phyloP scores from a whole-genome alignment of 108 stramenopile genomes.

The Seminavis robusta region DNA sequence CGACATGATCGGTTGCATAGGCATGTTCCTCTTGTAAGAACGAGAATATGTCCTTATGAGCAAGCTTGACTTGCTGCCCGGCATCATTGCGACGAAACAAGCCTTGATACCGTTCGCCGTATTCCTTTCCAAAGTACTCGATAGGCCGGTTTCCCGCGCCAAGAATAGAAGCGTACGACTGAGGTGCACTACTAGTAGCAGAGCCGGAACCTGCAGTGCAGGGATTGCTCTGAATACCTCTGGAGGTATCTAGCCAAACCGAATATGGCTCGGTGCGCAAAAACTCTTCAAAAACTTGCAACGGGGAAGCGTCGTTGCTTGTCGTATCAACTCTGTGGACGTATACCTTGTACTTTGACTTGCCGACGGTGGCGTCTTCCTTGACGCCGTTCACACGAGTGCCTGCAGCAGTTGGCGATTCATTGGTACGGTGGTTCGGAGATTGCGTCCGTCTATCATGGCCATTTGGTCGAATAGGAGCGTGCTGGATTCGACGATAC shows the following conservation, averaged over 20 bases:
- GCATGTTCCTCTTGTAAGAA: slow-evolving; percentile 2
- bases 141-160: neutral
- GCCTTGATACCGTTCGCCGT: neutral
- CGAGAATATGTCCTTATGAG: slow-evolving; percentile 13
- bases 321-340: no score
- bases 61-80: neutral
- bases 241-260: slow-evolving; percentile 2
- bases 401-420: no score
- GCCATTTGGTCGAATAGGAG: no score
- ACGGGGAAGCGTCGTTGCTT: slow-evolving; percentile 1
- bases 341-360: no score
- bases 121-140: slow-evolving; percentile 14
- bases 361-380: no score
- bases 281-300: slow-evolving; percentile 19
- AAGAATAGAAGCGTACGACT: no score
- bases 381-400: no score
- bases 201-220: no score
- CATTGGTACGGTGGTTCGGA: no score
- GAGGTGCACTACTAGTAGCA: no score
- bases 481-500: no score
- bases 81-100: neutral
- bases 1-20: neutral
- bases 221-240: neutral
- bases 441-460: no score
- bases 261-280: slow-evolving; percentile 3